phyloP scores from a whole-genome alignment of 768 basidiomycete species.

The Symmetrospora coprosmae region DNA sequence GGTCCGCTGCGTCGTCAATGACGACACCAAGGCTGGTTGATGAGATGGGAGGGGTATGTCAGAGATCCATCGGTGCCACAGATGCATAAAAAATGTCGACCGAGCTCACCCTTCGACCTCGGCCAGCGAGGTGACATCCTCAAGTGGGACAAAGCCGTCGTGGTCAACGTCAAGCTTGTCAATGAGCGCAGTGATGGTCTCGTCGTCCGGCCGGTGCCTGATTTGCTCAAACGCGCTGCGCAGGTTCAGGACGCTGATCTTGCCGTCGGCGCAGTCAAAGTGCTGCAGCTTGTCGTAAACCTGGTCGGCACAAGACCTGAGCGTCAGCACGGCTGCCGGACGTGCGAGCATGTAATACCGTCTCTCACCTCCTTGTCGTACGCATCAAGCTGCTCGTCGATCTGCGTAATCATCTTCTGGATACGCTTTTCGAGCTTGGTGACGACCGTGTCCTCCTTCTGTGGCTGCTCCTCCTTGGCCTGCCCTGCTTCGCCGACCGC shows the following conservation, averaged over 20 bases:
- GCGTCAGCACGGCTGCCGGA: constrained; percentile 58
- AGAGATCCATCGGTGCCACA: background rate
- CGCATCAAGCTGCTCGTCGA: constrained; percentile 77
- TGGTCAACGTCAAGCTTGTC: constrained; percentile 90
- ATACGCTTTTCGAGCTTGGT: constrained; percentile 84
- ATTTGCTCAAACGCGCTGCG: constrained; percentile 83
- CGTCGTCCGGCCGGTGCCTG: constrained; percentile 78
- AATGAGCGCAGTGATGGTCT: constrained; percentile 69
- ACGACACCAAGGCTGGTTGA: constrained; percentile 8
- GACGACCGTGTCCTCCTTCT: constrained; percentile 48
- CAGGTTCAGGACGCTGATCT: constrained; percentile 75
- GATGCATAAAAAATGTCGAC: background rate
- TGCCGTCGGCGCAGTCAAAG: constrained; percentile 45
- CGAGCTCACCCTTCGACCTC: constrained; percentile 56
- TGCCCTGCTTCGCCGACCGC: constrained; percentile 31
- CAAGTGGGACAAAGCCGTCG: constrained; percentile 87
- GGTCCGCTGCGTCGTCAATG: constrained; percentile 15
- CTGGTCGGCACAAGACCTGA: background rate
- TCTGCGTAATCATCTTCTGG: constrained; percentile 84
- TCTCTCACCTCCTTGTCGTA: constrained; percentile 64
- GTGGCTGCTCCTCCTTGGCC: constrained; percentile 39
- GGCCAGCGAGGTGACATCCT: constrained; percentile 82
- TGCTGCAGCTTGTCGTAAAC: constrained; percentile 39
- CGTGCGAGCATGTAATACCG: constrained; percentile 53
- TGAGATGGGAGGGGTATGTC: background rate